Percentiles rank a stretch among this genome's conserved stretches.
Evolutionary conservation across 2,329 filamentous ascomycete genomes (phyloP).

Genomic region (Fusarium nurragi): DNA sequence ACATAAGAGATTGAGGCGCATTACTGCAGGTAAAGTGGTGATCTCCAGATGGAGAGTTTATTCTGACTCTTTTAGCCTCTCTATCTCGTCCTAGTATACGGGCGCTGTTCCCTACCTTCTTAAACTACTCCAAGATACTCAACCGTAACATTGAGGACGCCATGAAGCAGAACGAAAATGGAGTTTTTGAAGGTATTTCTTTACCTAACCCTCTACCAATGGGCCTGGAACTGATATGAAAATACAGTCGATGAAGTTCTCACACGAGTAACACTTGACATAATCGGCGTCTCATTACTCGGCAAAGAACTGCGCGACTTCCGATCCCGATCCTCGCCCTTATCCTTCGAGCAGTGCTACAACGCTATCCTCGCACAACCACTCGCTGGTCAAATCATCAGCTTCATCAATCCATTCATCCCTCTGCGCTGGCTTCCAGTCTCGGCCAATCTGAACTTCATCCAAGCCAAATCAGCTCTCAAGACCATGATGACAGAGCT

Average conservation of each 20-base stretch:
- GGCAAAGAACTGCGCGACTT: slow-evolving; percentile 15
- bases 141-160: neutral
- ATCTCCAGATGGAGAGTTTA: fast-evolving
- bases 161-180: neutral
- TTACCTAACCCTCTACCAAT: fast-evolving
- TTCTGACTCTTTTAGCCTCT: neutral
- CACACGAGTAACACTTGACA: slow-evolving; percentile 15
- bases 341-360: slow-evolving; percentile 18
- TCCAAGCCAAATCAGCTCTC: slow-evolving; percentile 10
- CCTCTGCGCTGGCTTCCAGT: slow-evolving; percentile 16
- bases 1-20: slow-evolving; percentile 24
- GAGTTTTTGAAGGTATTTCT: neutral
- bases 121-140: neutral
- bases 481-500: slow-evolving; percentile 21
- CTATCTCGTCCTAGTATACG: slow-evolving; percentile 12
- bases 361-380: slow-evolving; percentile 10
- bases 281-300: slow-evolving; percentile 7
- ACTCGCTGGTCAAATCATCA: slow-evolving; percentile 13
- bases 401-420: slow-evolving; percentile 23
- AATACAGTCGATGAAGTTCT: neutral
- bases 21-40: neutral
- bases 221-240: fast-evolving
- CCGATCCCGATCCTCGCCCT: neutral
- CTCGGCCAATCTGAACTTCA: slow-evolving; percentile 14
- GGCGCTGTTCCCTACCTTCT: neutral